These are phyloP conservation scores for Cryptococcus wingfieldii DNA, from an alignment of 1,284 basidiomycete species.

Conservation along the genomic window DNA sequence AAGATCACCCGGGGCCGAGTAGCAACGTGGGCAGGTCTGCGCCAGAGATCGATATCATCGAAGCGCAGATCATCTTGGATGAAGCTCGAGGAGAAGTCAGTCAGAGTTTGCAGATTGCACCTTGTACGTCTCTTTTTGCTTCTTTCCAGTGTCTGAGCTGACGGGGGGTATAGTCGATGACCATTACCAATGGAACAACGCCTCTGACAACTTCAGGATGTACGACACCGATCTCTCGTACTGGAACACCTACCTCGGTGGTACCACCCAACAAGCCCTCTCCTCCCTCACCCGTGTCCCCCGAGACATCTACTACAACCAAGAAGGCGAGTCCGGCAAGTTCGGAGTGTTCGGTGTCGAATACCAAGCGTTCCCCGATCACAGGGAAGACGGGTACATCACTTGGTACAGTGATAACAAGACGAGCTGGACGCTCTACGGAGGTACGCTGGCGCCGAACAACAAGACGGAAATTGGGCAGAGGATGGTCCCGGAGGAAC, in stretches of 20 bases:
- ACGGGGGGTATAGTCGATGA: constrained; percentile 52
- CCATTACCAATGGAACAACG: constrained; percentile 59
- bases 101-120: constrained; percentile 29
- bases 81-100: constrained; percentile 16
- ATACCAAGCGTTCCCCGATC: constrained; percentile 59
- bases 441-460: constrained; percentile 58
- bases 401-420: constrained; percentile 61
- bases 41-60: constrained; percentile 65
- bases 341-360: constrained; percentile 53
- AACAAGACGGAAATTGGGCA: constrained; percentile 55
- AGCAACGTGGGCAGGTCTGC: constrained; percentile 55
- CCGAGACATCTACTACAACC: constrained; percentile 45
- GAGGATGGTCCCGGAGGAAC: constrained; percentile 72
- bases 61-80: constrained; percentile 51
- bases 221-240: constrained; percentile 53
- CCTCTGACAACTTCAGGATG: constrained; percentile 40
- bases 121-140: constrained; percentile 21
- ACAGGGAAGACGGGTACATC: constrained; percentile 58
- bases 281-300: constrained; percentile 57
- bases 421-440: constrained; percentile 55
- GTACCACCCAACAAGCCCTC: constrained; percentile 69
- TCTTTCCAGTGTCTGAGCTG: too few relatives aligned
- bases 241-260: constrained; percentile 70
- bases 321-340: neutral
- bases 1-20: constrained; percentile 62